Conservation (phyloP, 495 filamentous ascomycete genomes). For the Eremomyces bilateralis region DNA sequence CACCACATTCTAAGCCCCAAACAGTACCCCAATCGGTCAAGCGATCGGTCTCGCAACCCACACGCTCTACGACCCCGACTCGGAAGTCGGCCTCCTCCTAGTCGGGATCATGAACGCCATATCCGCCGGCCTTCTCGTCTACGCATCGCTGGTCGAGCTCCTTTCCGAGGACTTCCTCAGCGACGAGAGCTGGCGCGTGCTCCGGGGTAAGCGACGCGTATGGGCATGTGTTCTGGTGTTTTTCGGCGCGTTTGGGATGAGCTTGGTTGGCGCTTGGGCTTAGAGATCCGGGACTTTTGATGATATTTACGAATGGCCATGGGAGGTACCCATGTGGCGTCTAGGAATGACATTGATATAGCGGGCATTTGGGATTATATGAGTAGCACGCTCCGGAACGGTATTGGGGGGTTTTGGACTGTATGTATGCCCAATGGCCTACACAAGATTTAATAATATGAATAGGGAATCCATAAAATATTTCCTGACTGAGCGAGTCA, state of each 20-base stretch:
- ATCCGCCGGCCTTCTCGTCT: slow-evolving; percentile 33
- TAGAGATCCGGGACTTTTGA: too few species aligned
- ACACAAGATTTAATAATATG: too few species aligned
- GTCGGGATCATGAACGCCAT: slow-evolving; percentile 53
- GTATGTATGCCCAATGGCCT: too few species aligned
- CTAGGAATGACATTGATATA: too few species aligned
- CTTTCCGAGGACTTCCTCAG: slow-evolving; percentile 17
- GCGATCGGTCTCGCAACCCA: slow-evolving; percentile 34
- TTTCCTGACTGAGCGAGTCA: too few species aligned
- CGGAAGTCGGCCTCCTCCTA: slow-evolving; percentile 39
- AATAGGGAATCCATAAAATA: too few species aligned
- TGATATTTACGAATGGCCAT: too few species aligned
- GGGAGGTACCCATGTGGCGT: too few species aligned
- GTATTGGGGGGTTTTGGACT: too few species aligned
- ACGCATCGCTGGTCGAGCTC: slow-evolving; percentile 38
- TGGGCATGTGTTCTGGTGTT: slow-evolving; percentile 9
- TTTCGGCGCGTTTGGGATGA: slow-evolving; percentile 10
- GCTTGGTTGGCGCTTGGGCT: slow-evolving; percentile 12
- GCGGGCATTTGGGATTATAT: too few species aligned
- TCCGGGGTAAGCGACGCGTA: slow-evolving; percentile 7
- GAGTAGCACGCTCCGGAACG: too few species aligned
- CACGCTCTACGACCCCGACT: slow-evolving; percentile 39
- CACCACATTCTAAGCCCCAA: too few species aligned
- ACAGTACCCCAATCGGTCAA: slow-evolving; percentile 35
- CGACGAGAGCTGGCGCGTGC: slow-evolving; percentile 1